Conservation (phyloP, 257 asterid species). For the Ilex asprella region DNA sequence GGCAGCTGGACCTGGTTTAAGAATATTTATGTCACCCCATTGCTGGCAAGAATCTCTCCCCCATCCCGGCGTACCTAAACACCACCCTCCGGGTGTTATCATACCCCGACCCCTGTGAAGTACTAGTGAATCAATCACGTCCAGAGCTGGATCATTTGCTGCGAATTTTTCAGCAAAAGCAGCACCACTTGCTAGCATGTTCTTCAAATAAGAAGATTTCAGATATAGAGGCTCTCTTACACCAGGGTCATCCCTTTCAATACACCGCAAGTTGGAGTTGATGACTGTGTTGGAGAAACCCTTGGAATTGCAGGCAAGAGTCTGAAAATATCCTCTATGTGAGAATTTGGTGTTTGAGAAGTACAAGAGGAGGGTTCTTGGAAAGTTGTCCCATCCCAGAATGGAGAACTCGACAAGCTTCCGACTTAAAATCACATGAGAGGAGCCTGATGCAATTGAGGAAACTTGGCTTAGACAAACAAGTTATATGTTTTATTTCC, state of each 20-base stretch:
- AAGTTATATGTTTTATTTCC: no score
- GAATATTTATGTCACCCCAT: constrained; percentile 28
- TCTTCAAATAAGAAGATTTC: constrained; percentile 7
- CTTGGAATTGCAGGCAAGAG: constrained; percentile 29
- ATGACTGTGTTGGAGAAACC: constrained; percentile 24
- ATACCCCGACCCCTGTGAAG: constrained; percentile 21
- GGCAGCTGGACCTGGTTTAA: constrained; percentile 34
- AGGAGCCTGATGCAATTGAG: constrained; percentile 26
- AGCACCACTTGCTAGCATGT: constrained; percentile 21
- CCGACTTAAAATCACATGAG: constrained; percentile 32
- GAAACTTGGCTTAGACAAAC: not conserved
- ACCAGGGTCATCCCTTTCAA: constrained; percentile 2
- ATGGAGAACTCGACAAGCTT: constrained; percentile 25
- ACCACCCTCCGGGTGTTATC: constrained; percentile 41
- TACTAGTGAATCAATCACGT: constrained; percentile 28
- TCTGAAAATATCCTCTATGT: constrained; percentile 37
- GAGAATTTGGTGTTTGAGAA: constrained; percentile 31
- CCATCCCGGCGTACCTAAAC: constrained; percentile 31
- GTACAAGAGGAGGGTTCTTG: constrained; percentile 33
- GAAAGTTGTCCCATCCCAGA: constrained; percentile 40
- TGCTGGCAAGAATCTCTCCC: constrained; percentile 25
- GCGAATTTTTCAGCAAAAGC: constrained; percentile 29
- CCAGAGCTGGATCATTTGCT: constrained; percentile 20
- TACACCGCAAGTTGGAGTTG: constrained; percentile 31
- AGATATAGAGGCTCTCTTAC: not conserved